Evolutionary conservation across 1,284 basidiomycete genomes (phyloP), one percentile per base, ranked within the genome.

Genomic region (Tylopilus sp.): DNA sequence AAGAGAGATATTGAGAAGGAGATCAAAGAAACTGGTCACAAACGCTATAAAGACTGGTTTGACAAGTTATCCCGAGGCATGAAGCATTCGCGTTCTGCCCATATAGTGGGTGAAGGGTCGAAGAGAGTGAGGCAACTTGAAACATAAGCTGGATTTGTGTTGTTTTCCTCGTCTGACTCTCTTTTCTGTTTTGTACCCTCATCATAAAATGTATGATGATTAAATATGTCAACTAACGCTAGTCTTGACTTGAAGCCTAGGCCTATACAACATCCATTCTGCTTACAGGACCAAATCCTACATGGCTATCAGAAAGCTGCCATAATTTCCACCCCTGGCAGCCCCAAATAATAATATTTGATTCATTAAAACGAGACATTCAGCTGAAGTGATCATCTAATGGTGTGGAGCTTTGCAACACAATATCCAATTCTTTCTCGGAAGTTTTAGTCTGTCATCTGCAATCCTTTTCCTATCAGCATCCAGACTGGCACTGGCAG

Each of bases 351-450:
- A n/a, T 55, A 36, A n/a, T 24, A 15, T 54, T 44, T 33, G 16
- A 18, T 53, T 57, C 44, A 39, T 12, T 29, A 22, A 38, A 32
- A 51, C 47, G 22, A 47, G 5, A 47, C 9, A n/a, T n/a, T 47
- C 26, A 19, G 47, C 52, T 59, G 65, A 66, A 24, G 64, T 24
- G 36, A 9, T 55, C 15, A 54, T 61, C n/a, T 70, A 68, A 64
- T 62, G 70, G 66, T 84, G 82, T 53, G 68, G 70, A 64, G 89
- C 69, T 82, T 85, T 53, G 86, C 84, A 44, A 89, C 86, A 65
- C 88, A 85, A 72, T 84, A 90, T 7, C 86, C 80, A 26, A 80
- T 66, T 22, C 79, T 74, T 70, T 65, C 79, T 81, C 72, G 79
- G 83, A 47, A 79, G 80, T 71, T 83, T 85, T 38, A 88, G 74